Conservation (phyloP, 2,329 filamentous ascomycete genomes). For the Cordyceps javanica region DNA sequence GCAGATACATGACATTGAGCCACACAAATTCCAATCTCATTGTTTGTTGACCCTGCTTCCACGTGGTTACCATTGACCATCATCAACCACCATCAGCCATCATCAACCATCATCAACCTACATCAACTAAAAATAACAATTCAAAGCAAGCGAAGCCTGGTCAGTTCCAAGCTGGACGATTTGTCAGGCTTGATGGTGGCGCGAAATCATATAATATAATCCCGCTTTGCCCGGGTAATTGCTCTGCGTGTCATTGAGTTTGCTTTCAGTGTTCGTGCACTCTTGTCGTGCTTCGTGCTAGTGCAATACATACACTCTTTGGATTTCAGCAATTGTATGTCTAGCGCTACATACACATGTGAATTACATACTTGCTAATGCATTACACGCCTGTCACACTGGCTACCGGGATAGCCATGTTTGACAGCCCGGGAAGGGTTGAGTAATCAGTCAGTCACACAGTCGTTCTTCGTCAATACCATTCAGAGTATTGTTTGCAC, state of each 20-base stretch:
- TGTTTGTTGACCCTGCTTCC: constrained; percentile 6
- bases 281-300: neutral
- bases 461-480: too few species aligned
- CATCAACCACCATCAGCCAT: neutral
- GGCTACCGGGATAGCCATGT: neutral
- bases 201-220: neutral
- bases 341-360: neutral
- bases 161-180: neutral
- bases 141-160: constrained; percentile 1
- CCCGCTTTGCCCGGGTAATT: neutral
- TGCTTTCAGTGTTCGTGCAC: constrained; percentile 10
- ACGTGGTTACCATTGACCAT: constrained; percentile 5
- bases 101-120: neutral
- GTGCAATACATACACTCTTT: neutral
- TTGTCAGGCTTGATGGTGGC: neutral
- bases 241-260: neutral
- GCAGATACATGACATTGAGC: neutral
- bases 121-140: constrained; percentile 8
- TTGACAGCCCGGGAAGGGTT: neutral
- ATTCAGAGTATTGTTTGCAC: neutral
- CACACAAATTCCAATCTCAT: constrained; percentile 4
- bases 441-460: too few species aligned
- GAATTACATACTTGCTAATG: neutral
- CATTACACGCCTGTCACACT: neutral
- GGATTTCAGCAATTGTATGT: neutral